These are phyloP conservation scores for Phytopythium chamaehyphon DNA, from an alignment of 352 stramenopile genomes.

Conservation along the genomic window DNA sequence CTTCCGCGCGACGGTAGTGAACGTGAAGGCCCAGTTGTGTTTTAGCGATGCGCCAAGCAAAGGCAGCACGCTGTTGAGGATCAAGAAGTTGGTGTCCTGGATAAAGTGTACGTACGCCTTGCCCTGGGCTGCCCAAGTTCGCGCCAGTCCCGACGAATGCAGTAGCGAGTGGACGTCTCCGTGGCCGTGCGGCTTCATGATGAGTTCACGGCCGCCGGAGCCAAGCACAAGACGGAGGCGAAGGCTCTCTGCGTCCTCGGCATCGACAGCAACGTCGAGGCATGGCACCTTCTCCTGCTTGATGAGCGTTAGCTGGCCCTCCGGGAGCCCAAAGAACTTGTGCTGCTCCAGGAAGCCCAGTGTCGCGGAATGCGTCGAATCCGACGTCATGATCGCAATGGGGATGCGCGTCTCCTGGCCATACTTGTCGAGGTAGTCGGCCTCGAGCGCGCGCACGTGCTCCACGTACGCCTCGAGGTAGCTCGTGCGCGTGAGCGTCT, in stretches of 20 bases:
- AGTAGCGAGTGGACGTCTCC: constrained; percentile 97
- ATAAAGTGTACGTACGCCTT: constrained; percentile 95
- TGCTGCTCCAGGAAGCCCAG: constrained; percentile 86
- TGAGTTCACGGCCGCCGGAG: constrained; percentile 22
- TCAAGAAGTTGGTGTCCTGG: constrained; percentile 95
- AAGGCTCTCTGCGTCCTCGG: constrained; percentile 56
- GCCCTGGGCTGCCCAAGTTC: constrained; percentile 67
- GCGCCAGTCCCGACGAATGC: constrained; percentile 65
- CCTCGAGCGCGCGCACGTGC: constrained; percentile 92
- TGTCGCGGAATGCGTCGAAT: constrained; percentile 93
- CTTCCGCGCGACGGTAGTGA: constrained; percentile 91
- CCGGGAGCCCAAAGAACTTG: constrained; percentile 93
- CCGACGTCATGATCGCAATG: constrained; percentile 97
- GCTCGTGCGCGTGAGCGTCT: constrained; percentile 84
- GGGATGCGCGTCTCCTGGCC: constrained; percentile 56
- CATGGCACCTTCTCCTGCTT: constrained; percentile 97
- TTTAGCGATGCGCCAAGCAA: constrained; percentile 86
- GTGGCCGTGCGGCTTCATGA: constrained; percentile 98
- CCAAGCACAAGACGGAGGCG: constrained; percentile 51
- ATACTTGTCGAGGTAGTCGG: constrained; percentile 11
- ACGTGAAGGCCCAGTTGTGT: constrained; percentile 90
- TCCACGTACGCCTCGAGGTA: constrained; percentile 95
- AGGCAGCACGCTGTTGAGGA: constrained; percentile 90
- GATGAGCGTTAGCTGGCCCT: constrained; percentile 92
- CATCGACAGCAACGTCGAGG: constrained; percentile 29